Conservation (phyloP, 768 basidiomycete genomes). For the Amanita pseudoporphyria region DNA sequence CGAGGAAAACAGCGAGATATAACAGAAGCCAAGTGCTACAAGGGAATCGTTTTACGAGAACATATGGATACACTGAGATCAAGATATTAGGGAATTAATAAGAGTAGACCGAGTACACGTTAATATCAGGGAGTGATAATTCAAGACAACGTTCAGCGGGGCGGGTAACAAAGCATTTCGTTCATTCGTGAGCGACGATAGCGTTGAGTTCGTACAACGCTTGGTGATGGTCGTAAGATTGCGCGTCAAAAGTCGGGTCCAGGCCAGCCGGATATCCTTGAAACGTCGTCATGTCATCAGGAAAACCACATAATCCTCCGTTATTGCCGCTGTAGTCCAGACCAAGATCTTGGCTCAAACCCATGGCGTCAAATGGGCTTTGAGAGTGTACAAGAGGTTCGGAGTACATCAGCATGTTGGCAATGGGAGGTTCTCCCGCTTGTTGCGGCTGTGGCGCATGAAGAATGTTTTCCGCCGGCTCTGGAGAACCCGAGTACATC, state of each 20-base stretch:
- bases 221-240: background rate
- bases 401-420: slow-evolving; percentile 1
- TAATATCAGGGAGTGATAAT: background rate
- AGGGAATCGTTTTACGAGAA: too few relatives aligned
- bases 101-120: background rate
- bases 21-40: too few relatives aligned
- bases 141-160: too few relatives aligned
- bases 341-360: background rate
- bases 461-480: slow-evolving; percentile 15
- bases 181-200: slow-evolving; percentile 1
- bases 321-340: background rate
- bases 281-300: background rate
- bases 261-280: slow-evolving; percentile 1
- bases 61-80: too few relatives aligned
- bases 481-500: slow-evolving; percentile 33
- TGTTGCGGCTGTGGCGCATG: slow-evolving; percentile 18
- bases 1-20: too few relatives aligned
- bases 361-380: background rate
- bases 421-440: background rate
- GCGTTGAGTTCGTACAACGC: background rate
- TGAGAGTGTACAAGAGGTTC: background rate
- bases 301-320: background rate
- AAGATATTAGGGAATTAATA: too few relatives aligned
- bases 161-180: background rate
- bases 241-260: background rate